Base-by-base conservation (phyloP, 1,284 basidiomycete species). In the Trichosporon sp. region DNA sequence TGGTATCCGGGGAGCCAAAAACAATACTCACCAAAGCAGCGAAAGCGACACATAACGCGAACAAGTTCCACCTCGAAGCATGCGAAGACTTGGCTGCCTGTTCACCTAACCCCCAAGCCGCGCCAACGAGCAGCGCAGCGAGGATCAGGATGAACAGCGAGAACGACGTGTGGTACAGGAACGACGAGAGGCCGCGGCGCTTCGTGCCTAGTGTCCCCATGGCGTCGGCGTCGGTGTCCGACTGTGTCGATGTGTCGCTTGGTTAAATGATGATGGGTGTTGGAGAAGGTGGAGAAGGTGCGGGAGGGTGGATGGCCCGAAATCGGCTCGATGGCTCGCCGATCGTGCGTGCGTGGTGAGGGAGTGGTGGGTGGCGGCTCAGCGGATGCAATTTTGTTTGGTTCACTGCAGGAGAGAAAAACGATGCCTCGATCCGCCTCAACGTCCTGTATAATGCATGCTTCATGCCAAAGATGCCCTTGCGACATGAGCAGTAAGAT, bases 141-240 rank as follows among this genome's bases (percentile, higher is more conserved):
- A 78, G 77, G 70, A 82, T 67, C 2, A 81, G 59, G 43, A 84
- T 73, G 70, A 82, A 79, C 35, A 81, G 68, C 21, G 74, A 76
- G 70, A 85, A 81, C n/a, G 80, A 78, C 14, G 78, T 68, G 59
- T 83, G 82, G 71, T 84, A 85, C 26, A 84, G 77, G 6, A 78
- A 72, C 2, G 80, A 80, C 2, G 68, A 59, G 67, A 79, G 69
- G 61, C 75, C 64, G 19, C 66, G 66, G 14, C 54, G 35, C 59
- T 63, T 63, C 59, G 31, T 63, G 21, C 54, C 48, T 6, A 63
- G 64, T 10, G 37, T 43, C 12, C 40, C 38, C 64, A 65, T 65
- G 14, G 38, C 19, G 63, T n/a, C 43, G 16, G 43, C 4, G 35
- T 54, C 51, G 51, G 4, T 26, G 26, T 26, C 26, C 26, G 26